Conservation (phyloP, 2,329 filamentous ascomycete species). For the Neonectria neomacrospora region DNA sequence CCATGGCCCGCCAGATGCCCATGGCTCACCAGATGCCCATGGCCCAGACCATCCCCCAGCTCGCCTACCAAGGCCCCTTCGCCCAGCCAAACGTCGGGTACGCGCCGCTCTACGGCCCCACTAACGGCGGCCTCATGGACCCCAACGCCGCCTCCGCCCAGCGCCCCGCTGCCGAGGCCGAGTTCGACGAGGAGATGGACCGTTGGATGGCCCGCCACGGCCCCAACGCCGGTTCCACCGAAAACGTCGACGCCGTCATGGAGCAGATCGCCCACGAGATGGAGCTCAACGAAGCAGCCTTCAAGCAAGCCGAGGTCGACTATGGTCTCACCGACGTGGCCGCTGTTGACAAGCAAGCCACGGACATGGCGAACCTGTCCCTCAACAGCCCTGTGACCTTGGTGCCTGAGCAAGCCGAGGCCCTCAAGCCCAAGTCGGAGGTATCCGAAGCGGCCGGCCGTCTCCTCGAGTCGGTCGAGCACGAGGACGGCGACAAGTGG, state of each 20-base stretch:
- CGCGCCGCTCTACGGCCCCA: conserved; percentile 45
- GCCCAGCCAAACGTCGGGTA: conserved; percentile 44
- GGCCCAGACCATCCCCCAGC: conserved; percentile 35
- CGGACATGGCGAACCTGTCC: conserved; percentile 49
- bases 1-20: conserved; percentile 31
- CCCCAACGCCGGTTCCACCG: conserved; percentile 46
- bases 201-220: conserved; percentile 55
- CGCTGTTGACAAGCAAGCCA: conserved; percentile 44
- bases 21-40: conserved; percentile 40
- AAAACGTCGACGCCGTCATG: conserved; percentile 56
- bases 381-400: conserved; percentile 36
- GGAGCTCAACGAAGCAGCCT: conserved; percentile 49
- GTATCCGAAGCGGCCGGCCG: conserved; percentile 57
- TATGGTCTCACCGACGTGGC: conserved; percentile 17
- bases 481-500: conserved; percentile 59
- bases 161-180: conserved; percentile 41
- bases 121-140: conserved; percentile 42
- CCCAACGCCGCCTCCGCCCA: conserved; percentile 37
- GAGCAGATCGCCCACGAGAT: conserved; percentile 56
- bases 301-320: conserved; percentile 39
- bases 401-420: conserved; percentile 29
- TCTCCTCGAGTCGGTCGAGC: conserved; percentile 56
- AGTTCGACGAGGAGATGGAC: conserved; percentile 56
- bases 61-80: conserved; percentile 48
- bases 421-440: conserved; percentile 47